These are phyloP conservation scores for Saccharomyces mikatae DNA, from an alignment of 805 yeast species.

Conservation along the genomic window DNA sequence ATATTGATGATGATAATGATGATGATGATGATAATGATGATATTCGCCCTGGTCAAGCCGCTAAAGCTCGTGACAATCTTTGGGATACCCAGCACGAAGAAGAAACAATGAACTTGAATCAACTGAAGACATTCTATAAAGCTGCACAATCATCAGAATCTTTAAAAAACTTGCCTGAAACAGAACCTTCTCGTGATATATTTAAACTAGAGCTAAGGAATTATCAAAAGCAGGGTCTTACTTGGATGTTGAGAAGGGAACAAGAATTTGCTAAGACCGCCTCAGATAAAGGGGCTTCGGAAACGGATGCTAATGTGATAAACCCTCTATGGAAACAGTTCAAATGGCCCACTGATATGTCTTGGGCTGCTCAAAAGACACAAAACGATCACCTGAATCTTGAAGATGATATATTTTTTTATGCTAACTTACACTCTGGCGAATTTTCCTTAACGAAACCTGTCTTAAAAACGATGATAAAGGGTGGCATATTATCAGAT, in stretches of 20 bases:
- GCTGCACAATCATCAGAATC: conserved; percentile 60
- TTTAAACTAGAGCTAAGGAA: conserved; percentile 56
- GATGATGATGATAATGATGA: conserved; percentile 32
- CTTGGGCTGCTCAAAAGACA: conserved; percentile 29
- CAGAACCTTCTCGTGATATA: conserved; percentile 41
- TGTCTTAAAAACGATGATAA: conserved; percentile 45
- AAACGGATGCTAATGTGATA: conserved; percentile 44
- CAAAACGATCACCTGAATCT: not conserved
- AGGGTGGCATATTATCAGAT: conserved; percentile 89
- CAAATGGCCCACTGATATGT: conserved; percentile 57
- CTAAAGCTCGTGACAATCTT: conserved; percentile 4
- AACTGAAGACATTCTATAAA: conserved; percentile 64
- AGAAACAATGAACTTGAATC: conserved; percentile 55
- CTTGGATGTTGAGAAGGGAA: conserved; percentile 86
- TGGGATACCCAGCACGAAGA: conserved; percentile 17
- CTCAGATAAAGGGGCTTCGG: conserved; percentile 23
- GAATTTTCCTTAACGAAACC: conserved; percentile 68
- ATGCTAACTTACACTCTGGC: conserved; percentile 73
- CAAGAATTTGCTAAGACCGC: conserved; percentile 39
- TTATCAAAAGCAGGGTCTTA: conserved; percentile 77
- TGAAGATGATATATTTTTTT: conserved; percentile 37
- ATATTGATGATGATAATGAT: conserved; percentile 33
- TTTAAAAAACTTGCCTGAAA: conserved; percentile 50
- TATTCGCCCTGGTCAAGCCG: not conserved
- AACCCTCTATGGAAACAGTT: conserved; percentile 84